phyloP scores from a whole-genome alignment of 164 flowering plant species.

The Amborella trichopoda region DNA sequence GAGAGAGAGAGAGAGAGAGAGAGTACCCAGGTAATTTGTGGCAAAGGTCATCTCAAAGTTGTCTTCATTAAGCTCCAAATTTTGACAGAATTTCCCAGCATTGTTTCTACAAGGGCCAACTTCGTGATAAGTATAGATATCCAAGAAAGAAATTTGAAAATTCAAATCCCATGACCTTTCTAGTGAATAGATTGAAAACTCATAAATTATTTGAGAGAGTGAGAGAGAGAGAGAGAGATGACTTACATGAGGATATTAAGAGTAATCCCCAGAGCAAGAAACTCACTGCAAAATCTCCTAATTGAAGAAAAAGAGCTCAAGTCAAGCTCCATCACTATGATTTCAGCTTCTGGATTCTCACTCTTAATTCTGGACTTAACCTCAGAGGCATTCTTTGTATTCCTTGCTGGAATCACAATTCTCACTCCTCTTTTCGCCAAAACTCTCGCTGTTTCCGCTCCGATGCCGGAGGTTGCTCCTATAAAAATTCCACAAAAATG shows the following conservation, averaged over 20 bases:
- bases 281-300: conserved; percentile 53
- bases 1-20: not conserved
- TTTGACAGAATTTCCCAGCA: conserved; percentile 76
- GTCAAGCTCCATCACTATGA: conserved; percentile 65
- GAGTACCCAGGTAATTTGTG: conserved; percentile 86
- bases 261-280: conserved; percentile 61
- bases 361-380: conserved; percentile 46
- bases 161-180: not conserved
- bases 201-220: not conserved
- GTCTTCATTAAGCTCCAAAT: conserved; percentile 83
- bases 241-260: conserved; percentile 90
- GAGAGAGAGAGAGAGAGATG: not conserved
- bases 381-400: conserved; percentile 43
- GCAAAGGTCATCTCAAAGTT: conserved; percentile 95
- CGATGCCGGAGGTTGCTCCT: conserved; percentile 96
- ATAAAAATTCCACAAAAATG: not conserved
- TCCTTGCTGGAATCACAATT: conserved; percentile 76
- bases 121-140: not conserved
- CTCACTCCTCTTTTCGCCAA: conserved; percentile 84
- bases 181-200: not conserved
- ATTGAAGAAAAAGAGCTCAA: conserved; percentile 80
- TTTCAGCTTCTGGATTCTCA: conserved; percentile 60
- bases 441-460: conserved; percentile 88
- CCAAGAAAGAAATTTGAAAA: not conserved
- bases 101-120: conserved; percentile 72